A percentile compares a stretch with the other conserved stretches of the same genome.
phyloP scores from a whole-genome alignment of 306 rosid genomes.

The Vicia sativa region DNA sequence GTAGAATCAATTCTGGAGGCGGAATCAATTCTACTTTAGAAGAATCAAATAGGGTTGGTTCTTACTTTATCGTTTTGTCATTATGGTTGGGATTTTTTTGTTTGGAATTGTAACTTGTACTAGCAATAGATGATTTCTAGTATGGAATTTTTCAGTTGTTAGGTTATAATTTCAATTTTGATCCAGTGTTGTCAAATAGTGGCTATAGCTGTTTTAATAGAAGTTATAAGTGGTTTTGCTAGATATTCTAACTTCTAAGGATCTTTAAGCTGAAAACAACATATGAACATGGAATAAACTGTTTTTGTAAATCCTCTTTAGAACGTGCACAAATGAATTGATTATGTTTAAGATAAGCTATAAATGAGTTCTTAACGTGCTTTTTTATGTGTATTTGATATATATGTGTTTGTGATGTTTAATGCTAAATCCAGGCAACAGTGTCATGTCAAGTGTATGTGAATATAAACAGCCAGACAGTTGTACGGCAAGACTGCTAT shows the following conservation, averaged over 20 bases:
- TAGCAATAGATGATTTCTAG: neutral
- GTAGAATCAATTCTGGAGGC: no score
- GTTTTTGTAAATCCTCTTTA: neutral
- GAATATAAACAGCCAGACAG: constrained; percentile 50
- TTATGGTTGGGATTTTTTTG: neutral
- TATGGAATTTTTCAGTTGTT: neutral
- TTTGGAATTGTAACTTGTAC: neutral
- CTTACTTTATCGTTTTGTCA: neutral
- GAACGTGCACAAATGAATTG: neutral
- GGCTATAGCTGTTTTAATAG: neutral
- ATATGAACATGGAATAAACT: neutral
- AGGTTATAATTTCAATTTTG: neutral
- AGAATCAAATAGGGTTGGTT: no score
- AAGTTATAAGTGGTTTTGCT: neutral
- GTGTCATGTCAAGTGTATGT: constrained; percentile 79
- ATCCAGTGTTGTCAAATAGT: neutral
- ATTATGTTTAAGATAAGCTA: neutral
- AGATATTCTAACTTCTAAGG: neutral
- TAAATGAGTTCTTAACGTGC: neutral
- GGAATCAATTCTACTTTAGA: no score
- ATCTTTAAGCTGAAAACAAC: neutral
- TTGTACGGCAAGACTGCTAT: constrained; percentile 77
- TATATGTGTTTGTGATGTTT: constrained; percentile 13
- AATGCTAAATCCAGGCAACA: constrained; percentile 55
- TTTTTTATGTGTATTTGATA: neutral